These are phyloP conservation scores for Leccinum broughii DNA, from an alignment of 768 basidiomycete genomes.

Conservation along the genomic window DNA sequence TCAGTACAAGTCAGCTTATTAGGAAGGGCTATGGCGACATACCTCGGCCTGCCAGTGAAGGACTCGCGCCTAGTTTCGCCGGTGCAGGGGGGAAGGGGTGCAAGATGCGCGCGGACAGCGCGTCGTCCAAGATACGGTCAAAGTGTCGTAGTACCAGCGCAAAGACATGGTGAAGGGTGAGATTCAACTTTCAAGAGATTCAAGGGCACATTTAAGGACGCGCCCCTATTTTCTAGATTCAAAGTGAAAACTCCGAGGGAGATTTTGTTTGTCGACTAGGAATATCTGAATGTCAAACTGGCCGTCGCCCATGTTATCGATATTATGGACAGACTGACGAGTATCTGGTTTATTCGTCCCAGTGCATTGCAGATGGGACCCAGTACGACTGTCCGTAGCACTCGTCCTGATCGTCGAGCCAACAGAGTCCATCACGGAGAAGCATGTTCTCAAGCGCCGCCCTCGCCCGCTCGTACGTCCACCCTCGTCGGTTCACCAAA, in stretches of 20 bases:
- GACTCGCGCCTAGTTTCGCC: constrained; percentile 16
- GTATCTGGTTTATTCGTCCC: constrained; percentile 54
- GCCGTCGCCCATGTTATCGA: background rate
- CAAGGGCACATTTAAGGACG: background rate
- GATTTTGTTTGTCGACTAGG: too few relatives aligned
- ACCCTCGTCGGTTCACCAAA: constrained; percentile 62
- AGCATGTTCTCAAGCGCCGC: constrained; percentile 89
- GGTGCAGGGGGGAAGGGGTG: constrained; percentile 12
- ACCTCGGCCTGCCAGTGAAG: constrained; percentile 27
- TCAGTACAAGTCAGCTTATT: too few relatives aligned
- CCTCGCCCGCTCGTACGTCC: constrained; percentile 76
- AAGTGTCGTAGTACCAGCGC: constrained; percentile 39
- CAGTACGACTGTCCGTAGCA: constrained; percentile 70
- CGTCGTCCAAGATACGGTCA: constrained; percentile 47
- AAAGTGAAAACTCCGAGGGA: background rate
- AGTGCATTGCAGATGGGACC: constrained; percentile 85
- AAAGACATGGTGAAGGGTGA: constrained; percentile 23
- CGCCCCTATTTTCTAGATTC: background rate
- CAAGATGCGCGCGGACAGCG: constrained; percentile 29
- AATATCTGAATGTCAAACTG: background rate
- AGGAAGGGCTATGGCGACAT: too few relatives aligned
- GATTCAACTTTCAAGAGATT: background rate
- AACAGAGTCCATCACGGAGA: constrained; percentile 86
- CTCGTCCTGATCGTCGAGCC: constrained; percentile 91
- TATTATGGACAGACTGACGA: background rate